These are phyloP conservation scores for Linnemannia hyalina DNA, from an alignment of 192 early-diverging fungal genomes.

Conservation along the genomic window DNA sequence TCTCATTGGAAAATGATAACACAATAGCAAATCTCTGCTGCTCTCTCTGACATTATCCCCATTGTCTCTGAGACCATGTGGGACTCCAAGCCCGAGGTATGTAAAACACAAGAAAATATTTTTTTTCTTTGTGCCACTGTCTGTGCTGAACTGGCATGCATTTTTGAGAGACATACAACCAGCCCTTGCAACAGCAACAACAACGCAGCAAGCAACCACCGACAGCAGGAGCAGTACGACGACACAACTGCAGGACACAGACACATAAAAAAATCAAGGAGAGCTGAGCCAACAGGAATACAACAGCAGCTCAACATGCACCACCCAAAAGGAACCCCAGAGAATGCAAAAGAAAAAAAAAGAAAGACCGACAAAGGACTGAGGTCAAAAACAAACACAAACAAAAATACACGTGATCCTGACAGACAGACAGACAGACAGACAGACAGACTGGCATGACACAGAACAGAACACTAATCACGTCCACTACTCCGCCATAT, in stretches of 20 bases:
- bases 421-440: too few relatives aligned
- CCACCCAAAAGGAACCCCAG: too few relatives aligned
- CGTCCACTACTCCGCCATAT: not conserved
- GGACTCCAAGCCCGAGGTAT: slow-evolving; percentile 86
- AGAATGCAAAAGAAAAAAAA: not conserved
- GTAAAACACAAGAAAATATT: slow-evolving; percentile 43
- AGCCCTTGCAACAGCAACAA: not conserved
- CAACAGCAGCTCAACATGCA: too few relatives aligned
- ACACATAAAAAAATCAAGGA: too few relatives aligned
- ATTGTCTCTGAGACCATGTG: slow-evolving; percentile 82
- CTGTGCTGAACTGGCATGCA: slow-evolving; percentile 9
- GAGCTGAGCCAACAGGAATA: too few relatives aligned
- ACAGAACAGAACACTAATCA: slow-evolving; percentile 10
- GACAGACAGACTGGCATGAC: too few relatives aligned
- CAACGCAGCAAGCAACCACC: not conserved
- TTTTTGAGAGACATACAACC: not conserved
- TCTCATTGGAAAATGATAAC: too few relatives aligned
- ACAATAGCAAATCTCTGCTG: slow-evolving; percentile 57
- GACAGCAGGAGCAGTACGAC: not conserved
- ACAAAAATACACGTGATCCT: not conserved
- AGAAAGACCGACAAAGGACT: not conserved
- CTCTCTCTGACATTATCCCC: slow-evolving; percentile 76
- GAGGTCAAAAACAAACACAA: slow-evolving; percentile 6
- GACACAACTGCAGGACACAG: not conserved
- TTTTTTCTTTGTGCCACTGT: slow-evolving; percentile 7